phyloP scores from a whole-genome alignment of 2,329 filamentous ascomycete species.

The Epichloe sp. region DNA sequence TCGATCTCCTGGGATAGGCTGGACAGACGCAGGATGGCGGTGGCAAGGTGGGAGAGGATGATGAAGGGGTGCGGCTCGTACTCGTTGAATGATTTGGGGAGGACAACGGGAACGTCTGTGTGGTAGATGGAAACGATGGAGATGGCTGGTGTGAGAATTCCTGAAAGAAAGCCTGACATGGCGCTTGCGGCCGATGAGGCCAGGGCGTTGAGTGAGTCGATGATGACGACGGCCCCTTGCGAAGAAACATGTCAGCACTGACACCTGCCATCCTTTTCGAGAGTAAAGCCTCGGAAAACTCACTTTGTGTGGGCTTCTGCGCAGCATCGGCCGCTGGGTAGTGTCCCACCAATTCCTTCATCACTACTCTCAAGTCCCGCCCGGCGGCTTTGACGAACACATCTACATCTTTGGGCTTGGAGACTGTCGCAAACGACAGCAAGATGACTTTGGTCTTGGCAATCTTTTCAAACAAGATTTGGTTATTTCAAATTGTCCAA shows the following conservation, averaged over 20 bases:
- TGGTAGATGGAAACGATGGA: slow-evolving; percentile 76
- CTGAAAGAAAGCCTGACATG: slow-evolving; percentile 57
- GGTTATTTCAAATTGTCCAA: background rate
- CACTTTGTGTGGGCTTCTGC: slow-evolving; percentile 29
- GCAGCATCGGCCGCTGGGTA: slow-evolving; percentile 27
- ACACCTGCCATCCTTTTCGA: too few relatives aligned
- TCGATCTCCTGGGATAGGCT: slow-evolving; percentile 64
- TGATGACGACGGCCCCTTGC: slow-evolving; percentile 57
- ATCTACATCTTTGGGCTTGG: slow-evolving; percentile 50
- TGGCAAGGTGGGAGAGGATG: slow-evolving; percentile 73
- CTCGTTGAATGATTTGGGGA: slow-evolving; percentile 29
- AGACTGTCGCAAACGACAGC: slow-evolving; percentile 64
- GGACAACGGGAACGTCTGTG: slow-evolving; percentile 54
- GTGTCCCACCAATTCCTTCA: slow-evolving; percentile 45
- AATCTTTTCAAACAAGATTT: slow-evolving; percentile 20
- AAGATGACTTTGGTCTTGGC: slow-evolving; percentile 60
- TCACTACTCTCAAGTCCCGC: slow-evolving; percentile 43
- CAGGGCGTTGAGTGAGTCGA: slow-evolving; percentile 68
- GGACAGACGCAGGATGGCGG: slow-evolving; percentile 59
- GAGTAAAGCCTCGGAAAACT: slow-evolving; percentile 10
- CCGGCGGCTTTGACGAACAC: slow-evolving; percentile 51
- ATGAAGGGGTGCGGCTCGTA: slow-evolving; percentile 59
- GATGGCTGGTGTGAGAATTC: slow-evolving; percentile 49
- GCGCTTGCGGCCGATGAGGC: slow-evolving; percentile 38
- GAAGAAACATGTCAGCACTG: background rate